These are phyloP conservation scores for Tetracentron sinense DNA, from an alignment of 164 flowering plant species.

Conservation along the genomic window DNA sequence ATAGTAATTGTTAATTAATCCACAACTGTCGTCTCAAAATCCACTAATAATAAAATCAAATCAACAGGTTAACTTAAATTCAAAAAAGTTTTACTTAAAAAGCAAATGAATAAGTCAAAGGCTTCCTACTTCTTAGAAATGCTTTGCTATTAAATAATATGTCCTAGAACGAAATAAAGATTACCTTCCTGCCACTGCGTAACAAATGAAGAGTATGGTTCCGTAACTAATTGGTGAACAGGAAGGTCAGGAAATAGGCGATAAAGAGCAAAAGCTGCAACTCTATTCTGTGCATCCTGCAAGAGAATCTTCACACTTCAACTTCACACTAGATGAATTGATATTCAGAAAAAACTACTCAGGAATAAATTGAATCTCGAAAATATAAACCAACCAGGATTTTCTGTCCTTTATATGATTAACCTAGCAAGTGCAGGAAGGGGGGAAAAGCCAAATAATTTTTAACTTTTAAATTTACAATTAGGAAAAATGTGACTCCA, in stretches of 20 bases:
- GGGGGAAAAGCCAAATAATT: neutral
- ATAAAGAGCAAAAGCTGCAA: conserved; percentile 83
- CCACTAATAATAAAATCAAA: neutral
- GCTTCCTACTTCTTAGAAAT: neutral
- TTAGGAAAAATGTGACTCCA: neutral
- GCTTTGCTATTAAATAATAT: neutral
- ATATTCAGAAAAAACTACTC: neutral
- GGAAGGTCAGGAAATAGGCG: conserved; percentile 82
- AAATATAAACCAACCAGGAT: neutral
- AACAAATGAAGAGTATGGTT: conserved; percentile 79
- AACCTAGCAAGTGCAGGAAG: neutral
- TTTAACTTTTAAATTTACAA: neutral
- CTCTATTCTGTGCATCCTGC: conserved; percentile 92
- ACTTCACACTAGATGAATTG: neutral
- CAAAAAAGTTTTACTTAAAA: neutral
- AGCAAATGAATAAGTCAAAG: neutral
- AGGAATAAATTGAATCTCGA: neutral
- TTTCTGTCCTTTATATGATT: neutral
- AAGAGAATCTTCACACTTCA: conserved; percentile 8
- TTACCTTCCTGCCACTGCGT: conserved; percentile 70
- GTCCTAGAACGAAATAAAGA: neutral
- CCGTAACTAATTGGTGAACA: conserved; percentile 45
- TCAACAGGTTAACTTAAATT: neutral
- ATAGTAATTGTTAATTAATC: conserved; percentile 8
- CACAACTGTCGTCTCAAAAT: conserved; percentile 2